Percentiles rank a stretch among this genome's conserved stretches.
Evolutionary conservation across 352 stramenopile genomes (phyloP).

Genomic region (Pelagophyceae sp.): DNA sequence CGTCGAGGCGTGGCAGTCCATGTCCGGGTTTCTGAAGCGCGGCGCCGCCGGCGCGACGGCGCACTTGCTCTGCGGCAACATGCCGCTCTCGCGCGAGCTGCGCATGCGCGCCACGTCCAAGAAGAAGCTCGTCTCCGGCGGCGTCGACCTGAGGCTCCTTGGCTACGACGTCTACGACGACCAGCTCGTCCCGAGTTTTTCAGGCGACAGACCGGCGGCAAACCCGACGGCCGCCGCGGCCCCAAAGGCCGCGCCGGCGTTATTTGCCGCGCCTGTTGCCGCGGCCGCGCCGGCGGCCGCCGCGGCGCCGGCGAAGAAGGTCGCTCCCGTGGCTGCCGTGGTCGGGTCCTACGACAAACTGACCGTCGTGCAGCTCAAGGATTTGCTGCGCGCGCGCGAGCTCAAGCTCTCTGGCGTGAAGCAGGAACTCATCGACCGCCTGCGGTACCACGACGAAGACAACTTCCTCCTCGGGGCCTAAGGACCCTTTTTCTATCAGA

Average conservation of each 20-base stretch:
- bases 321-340: too few relatives aligned
- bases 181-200: too few relatives aligned
- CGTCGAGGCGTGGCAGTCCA: conserved; percentile 29
- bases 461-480: neutral
- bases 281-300: too few relatives aligned
- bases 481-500: neutral
- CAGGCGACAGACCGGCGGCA: too few relatives aligned
- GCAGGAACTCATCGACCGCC: neutral
- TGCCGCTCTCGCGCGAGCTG: conserved; percentile 28
- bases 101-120: conserved; percentile 33
- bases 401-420: neutral
- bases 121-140: conserved; percentile 28
- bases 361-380: neutral
- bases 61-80: conserved; percentile 32
- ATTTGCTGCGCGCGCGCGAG: neutral
- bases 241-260: neutral
- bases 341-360: neutral
- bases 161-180: conserved; percentile 27
- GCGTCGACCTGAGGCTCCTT: conserved; percentile 35
- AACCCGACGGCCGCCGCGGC: neutral
- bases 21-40: conserved; percentile 30
- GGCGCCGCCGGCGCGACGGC: conserved; percentile 26
- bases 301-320: too few relatives aligned
- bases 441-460: neutral
- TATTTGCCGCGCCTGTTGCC: neutral